Base-by-base conservation (phyloP, 164 flowering plant genomes). In the Nelumbo lutea region DNA sequence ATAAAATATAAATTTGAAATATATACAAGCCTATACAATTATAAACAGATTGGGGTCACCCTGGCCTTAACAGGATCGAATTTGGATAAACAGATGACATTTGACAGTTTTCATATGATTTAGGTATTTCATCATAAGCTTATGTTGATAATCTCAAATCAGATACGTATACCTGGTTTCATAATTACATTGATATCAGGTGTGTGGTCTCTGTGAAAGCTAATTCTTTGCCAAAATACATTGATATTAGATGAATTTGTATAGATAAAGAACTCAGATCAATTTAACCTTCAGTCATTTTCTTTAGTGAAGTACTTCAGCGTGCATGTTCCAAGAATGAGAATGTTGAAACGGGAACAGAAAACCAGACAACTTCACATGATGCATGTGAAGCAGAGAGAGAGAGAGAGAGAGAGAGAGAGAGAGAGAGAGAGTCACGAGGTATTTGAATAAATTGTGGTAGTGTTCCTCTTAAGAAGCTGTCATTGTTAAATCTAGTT, bases 351-450 rank as follows among this genome's bases (percentile, higher is more conserved):
- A 53, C 27, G 57, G 5, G 48, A 7, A 7, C 7, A 46, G 48
- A 4, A 46, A 11, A 10, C n/a, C 57, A 53, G 57, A 53, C n/a
- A 53, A 11, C 57, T 11, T 2, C 14, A 13, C 15, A 15, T 11
- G 57, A 53, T 53, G 57, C 57, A 53, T 53, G 57, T 13, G 14
- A 1, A 4, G 14, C n/a, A 53, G 57, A 53, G 57, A 53, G 57
- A 52, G 57, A 51, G 55, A 51, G 55, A 51, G 55, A 53, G 57
- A 53, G 57, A 53, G 57, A 53, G n/a, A 46, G 48, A 46, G 48
- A 46, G 48, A 27, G 27, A 27, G 27, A 27, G 27, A 27, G 27
- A 27, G 27, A 27, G 27, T 27, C 27, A 27, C 27, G 27, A 27
- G 27, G 27, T 27, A 27, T 27, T 27, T 27, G 27, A 27, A 27